Conservation (phyloP, 805 yeast species). For the Zygoascus bituminiphila region DNA sequence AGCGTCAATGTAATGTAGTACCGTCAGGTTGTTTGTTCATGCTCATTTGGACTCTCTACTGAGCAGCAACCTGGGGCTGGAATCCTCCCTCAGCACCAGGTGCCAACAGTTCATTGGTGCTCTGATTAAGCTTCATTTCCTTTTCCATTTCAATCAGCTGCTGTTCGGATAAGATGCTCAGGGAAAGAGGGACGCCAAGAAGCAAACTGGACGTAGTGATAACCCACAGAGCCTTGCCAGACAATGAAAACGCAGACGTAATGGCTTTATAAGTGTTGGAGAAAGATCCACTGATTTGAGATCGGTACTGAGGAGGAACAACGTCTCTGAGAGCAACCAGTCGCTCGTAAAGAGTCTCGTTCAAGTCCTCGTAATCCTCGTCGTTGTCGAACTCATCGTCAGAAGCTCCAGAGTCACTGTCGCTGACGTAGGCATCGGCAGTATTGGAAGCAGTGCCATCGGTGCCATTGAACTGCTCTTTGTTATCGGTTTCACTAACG, state of each 20-base stretch:
- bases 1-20: too few relatives aligned
- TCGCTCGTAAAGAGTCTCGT: constrained; percentile 83
- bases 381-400: constrained; percentile 38
- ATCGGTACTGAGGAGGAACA: constrained; percentile 80
- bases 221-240: constrained; percentile 80
- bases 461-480: constrained; percentile 23
- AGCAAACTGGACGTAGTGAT: constrained; percentile 74
- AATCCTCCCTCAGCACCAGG: constrained; percentile 31
- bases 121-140: constrained; percentile 52
- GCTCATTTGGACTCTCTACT: too few relatives aligned
- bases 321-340: constrained; percentile 86
- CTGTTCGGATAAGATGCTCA: constrained; percentile 85
- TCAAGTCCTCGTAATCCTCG: constrained; percentile 65
- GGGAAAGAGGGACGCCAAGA: constrained; percentile 85
- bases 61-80: constrained; percentile 23
- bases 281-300: constrained; percentile 31
- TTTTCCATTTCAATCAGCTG: constrained; percentile 92
- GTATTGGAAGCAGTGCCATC: constrained; percentile 32
- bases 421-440: constrained; percentile 39
- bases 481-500: constrained; percentile 36
- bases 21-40: too few relatives aligned
- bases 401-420: constrained; percentile 45
- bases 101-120: constrained; percentile 27
- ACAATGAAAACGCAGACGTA: constrained; percentile 43
- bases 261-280: constrained; percentile 29